Percentiles rank a stretch among this genome's conserved stretches.
Conservation (phyloP, 2,329 filamentous ascomycete species). For the Xylariomycetidae sp. region DNA sequence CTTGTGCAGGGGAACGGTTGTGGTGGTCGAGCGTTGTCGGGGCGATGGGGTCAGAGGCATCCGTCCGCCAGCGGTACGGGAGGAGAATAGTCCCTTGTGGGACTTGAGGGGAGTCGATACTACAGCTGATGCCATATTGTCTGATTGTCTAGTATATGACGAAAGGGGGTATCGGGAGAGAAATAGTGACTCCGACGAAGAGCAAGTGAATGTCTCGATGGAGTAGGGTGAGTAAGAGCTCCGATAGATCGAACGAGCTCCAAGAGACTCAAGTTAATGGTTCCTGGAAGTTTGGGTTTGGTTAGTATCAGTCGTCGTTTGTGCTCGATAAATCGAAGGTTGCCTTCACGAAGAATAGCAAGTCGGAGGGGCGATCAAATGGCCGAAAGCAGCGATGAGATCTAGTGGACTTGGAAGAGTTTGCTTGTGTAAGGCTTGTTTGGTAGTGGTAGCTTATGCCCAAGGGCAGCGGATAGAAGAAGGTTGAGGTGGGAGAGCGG, state of each 20-base stretch:
- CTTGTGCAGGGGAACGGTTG: slow-evolving; percentile 45
- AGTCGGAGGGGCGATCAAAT: slow-evolving; percentile 47
- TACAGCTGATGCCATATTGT: slow-evolving; percentile 71
- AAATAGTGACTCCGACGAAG: slow-evolving; percentile 35
- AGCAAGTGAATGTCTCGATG: slow-evolving; percentile 44
- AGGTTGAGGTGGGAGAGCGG: slow-evolving; percentile 9
- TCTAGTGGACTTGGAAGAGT: slow-evolving; percentile 40
- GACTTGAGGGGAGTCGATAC: slow-evolving; percentile 93
- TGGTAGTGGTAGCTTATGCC: slow-evolving; percentile 15
- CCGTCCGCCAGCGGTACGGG: slow-evolving; percentile 88
- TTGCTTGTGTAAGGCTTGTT: slow-evolving; percentile 28
- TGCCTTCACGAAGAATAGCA: slow-evolving; percentile 37
- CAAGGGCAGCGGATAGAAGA: slow-evolving; percentile 10
- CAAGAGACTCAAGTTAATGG: slow-evolving; percentile 57
- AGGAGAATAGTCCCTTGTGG: slow-evolving; percentile 87
- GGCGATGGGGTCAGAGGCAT: slow-evolving; percentile 94
- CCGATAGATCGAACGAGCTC: slow-evolving; percentile 45
- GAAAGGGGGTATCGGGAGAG: slow-evolving; percentile 30
- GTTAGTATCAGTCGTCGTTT: slow-evolving; percentile 41
- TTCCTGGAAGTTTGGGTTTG: slow-evolving; percentile 43
- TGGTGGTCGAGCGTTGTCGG: slow-evolving; percentile 52
- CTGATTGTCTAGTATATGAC: slow-evolving; percentile 32
- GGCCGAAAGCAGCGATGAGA: slow-evolving; percentile 39
- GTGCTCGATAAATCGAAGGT: slow-evolving; percentile 45
- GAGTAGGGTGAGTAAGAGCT: slow-evolving; percentile 30